These are phyloP conservation scores for Kluyveromyces nonfermentans DNA, from an alignment of 805 yeast species.

Conservation along the genomic window DNA sequence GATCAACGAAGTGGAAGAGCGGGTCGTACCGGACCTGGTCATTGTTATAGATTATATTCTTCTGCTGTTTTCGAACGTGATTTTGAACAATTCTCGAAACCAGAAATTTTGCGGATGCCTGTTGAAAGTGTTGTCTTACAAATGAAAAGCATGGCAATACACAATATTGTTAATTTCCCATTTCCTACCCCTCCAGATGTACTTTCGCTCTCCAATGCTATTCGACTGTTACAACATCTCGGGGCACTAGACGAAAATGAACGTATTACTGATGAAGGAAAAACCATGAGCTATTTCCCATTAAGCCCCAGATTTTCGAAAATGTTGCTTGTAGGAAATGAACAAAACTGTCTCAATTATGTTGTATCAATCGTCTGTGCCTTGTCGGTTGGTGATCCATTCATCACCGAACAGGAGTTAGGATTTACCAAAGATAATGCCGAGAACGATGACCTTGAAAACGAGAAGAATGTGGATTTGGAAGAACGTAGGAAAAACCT, in stretches of 20 bases:
- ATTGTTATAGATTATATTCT: slow-evolving; percentile 83
- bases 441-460: slow-evolving; percentile 25
- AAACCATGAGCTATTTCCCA: slow-evolving; percentile 83
- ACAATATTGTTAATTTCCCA: slow-evolving; percentile 83
- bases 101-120: slow-evolving; percentile 92
- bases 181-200: slow-evolving; percentile 90
- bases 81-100: slow-evolving; percentile 71
- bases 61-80: slow-evolving; percentile 89
- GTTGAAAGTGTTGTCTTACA: slow-evolving; percentile 90
- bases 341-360: slow-evolving; percentile 74
- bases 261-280: slow-evolving; percentile 68
- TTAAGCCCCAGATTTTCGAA: slow-evolving; percentile 89
- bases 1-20: slow-evolving; percentile 96
- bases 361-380: slow-evolving; percentile 90
- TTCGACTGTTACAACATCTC: slow-evolving; percentile 52
- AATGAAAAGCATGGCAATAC: slow-evolving; percentile 97
- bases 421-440: slow-evolving; percentile 36
- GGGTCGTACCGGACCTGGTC: slow-evolving; percentile 98
- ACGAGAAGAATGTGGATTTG: slow-evolving; percentile 18
- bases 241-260: slow-evolving; percentile 63
- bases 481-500: slow-evolving; percentile 34
- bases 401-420: slow-evolving; percentile 62
- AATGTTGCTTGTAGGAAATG: slow-evolving; percentile 81
- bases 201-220: slow-evolving; percentile 49
- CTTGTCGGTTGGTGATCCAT: slow-evolving; percentile 89